Conservation (phyloP, 2,329 filamentous ascomycete species). For the Penicillium corylophilum region DNA sequence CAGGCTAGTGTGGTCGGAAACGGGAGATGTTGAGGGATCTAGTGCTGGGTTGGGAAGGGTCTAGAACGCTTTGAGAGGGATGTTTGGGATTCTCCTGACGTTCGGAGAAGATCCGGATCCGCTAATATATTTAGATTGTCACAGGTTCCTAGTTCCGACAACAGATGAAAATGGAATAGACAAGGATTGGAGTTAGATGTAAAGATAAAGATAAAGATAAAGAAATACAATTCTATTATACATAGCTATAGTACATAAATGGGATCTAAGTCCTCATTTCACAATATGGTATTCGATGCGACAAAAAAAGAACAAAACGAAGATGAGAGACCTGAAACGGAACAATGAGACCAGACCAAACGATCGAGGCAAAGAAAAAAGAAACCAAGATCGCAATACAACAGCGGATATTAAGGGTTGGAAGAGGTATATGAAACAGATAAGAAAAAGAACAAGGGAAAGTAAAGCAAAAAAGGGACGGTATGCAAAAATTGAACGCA, state of each 20-base stretch:
- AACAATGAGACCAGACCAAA: constrained; percentile 8
- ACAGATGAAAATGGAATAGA: not conserved
- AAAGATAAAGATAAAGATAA: no score
- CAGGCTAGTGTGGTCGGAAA: not conserved
- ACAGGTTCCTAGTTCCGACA: not conserved
- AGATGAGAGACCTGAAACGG: constrained; percentile 1
- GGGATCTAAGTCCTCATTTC: constrained; percentile 2
- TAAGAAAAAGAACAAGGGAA: constrained; percentile 16
- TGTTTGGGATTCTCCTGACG: not conserved
- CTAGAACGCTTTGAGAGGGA: not conserved
- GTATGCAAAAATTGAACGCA: constrained; percentile 17
- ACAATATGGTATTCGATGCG: constrained; percentile 15
- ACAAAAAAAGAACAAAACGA: constrained; percentile 8
- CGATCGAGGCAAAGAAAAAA: not conserved
- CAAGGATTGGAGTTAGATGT: no score
- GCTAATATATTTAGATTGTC: not conserved
- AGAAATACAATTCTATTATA: constrained; percentile 6
- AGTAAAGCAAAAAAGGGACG: constrained; percentile 15
- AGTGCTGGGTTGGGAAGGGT: not conserved
- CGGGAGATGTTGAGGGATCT: not conserved
- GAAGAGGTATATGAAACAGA: constrained; percentile 10
- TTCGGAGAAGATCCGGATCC: not conserved
- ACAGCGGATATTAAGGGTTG: constrained; percentile 1
- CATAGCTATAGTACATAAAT: constrained; percentile 14
- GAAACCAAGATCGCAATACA: constrained; percentile 5